Base-by-base conservation (phyloP, 108 stramenopile species). In the Fragilariopsis cylindrus region DNA sequence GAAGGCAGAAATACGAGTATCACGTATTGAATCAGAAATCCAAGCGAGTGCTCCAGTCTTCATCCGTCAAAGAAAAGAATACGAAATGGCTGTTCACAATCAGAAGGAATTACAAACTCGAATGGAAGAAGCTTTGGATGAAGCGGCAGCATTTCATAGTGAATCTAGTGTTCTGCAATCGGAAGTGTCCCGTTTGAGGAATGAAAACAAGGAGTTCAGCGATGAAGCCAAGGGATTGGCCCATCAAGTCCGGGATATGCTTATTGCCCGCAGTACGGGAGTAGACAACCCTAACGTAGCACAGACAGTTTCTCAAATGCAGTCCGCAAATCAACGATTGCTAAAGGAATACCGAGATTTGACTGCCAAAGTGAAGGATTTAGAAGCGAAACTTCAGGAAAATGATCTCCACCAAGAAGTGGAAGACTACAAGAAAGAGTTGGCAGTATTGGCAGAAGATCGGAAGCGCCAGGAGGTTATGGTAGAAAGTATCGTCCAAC, bases 401-500 rank as follows among this genome's bases (percentile, higher is more conserved):
- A 86, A 91, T 72, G 69, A 72, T n/a, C 69, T 85, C 5, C 70
- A 72, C 42, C 48, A 74, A 65, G 78, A 89, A 60, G 73, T 93
- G 16, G 84, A 87, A 69, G 66, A 78, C 54, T 63, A 77, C 9
- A 82, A 87, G 46, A 46, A 60, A 60, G 91, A 94, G 71, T 56
- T 93, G 13, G 79, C 70, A 3, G 57, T 65, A 4, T 58, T 96
- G 41, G 79, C 83, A 5, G 90, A 89, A 46, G 91, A 96, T 41
- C 81, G 91, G 30, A 78, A 88, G 60, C 84, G 81, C 7, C 93
- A 96, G 73, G 82, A 88, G 48, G 79, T 60, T n/a, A 69, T 92
- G 41, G 91, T 93, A 3, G 81, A 82, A 48, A 85, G 83, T 44
- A 93, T 94, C 56, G 93, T 92, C 8, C 87, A 94, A 70, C 96